Evolutionary conservation across 768 basidiomycete species (phyloP).

Genomic region (Kwoniella dendrophila): DNA sequence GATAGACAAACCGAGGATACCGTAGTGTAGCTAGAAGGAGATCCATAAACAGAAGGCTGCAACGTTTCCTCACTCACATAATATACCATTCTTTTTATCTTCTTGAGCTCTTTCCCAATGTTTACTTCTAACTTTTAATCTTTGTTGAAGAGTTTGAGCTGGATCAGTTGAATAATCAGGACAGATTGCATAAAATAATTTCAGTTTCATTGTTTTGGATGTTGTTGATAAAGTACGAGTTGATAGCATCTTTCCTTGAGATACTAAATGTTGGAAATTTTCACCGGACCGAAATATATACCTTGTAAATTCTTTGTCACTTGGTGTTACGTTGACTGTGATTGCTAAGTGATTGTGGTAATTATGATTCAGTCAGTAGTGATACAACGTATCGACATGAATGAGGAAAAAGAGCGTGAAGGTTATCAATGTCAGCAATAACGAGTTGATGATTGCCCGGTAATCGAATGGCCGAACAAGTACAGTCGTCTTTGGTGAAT

Average conservation of each 20-base stretch:
- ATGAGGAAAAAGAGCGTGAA: no score
- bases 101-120: slow-evolving; percentile 40
- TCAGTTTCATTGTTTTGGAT: background rate
- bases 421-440: no score
- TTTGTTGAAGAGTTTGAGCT: slow-evolving; percentile 26
- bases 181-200: slow-evolving; percentile 32
- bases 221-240: background rate
- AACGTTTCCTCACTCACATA: slow-evolving; percentile 23
- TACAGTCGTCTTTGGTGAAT: no score
- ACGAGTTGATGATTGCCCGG: no score
- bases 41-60: background rate
- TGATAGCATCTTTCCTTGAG: background rate
- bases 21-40: background rate
- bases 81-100: slow-evolving; percentile 30
- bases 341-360: no score
- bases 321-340: no score
- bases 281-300: no score
- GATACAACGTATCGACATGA: no score
- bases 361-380: no score
- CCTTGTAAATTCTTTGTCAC: no score
- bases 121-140: slow-evolving; percentile 43
- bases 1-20: background rate
- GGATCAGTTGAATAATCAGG: slow-evolving; percentile 39
- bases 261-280: no score
- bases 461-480: no score